Percentiles rank a stretch among this genome's conserved stretches.
phyloP scores from a whole-genome alignment of 305 asterid species.

The Caryopteris hybrid region DNA sequence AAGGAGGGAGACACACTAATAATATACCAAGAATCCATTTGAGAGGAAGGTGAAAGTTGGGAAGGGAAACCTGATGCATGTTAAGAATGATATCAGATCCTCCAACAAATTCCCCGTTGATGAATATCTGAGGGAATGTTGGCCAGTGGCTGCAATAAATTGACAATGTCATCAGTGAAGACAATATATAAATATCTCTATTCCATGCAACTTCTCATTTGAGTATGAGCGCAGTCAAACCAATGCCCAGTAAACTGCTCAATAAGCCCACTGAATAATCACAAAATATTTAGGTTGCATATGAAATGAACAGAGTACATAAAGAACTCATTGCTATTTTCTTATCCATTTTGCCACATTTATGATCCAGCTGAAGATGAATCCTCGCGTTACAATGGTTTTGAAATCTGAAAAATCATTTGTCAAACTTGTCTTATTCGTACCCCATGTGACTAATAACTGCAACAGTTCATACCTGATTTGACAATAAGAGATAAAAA shows the following conservation, averaged over 20 bases:
- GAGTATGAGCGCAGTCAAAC: too few relatives aligned
- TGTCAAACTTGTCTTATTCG: background rate
- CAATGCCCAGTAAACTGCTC: background rate
- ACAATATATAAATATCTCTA: background rate
- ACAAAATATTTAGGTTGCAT: background rate
- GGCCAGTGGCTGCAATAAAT: conserved; percentile 87
- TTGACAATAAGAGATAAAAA: background rate
- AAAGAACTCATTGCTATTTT: background rate
- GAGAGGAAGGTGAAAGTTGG: background rate
- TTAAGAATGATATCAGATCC: conserved; percentile 96
- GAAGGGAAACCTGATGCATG: conserved; percentile 78
- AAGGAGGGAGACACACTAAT: background rate
- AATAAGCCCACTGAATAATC: background rate
- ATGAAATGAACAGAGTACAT: background rate
- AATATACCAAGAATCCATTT: too few relatives aligned
- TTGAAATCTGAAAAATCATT: background rate
- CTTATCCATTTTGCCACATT: background rate
- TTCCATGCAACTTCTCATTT: background rate
- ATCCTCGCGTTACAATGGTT: background rate
- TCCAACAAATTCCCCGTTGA: conserved; percentile 89
- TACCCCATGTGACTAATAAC: background rate
- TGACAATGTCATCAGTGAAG: background rate
- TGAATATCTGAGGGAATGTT: conserved; percentile 94
- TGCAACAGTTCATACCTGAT: background rate
- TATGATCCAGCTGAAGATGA: background rate